These are phyloP conservation scores for Melastoma candidum DNA, from an alignment of 441 rosid genomes.

Conservation along the genomic window DNA sequence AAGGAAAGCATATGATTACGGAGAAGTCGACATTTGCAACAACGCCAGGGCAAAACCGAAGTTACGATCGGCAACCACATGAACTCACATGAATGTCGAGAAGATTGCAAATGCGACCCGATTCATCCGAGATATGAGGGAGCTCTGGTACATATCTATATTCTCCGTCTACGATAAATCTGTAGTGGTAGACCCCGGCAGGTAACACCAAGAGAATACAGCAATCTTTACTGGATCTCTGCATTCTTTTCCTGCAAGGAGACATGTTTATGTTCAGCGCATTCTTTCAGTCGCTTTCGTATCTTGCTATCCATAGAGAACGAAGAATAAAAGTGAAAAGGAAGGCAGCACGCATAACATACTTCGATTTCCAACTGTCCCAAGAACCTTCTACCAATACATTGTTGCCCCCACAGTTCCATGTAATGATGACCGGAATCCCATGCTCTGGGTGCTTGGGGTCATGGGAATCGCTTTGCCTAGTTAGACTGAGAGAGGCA, in stretches of 20 bases:
- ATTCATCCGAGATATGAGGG: slow-evolving; percentile 58
- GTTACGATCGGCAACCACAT: background rate
- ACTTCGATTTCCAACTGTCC: slow-evolving; percentile 89
- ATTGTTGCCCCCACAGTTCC: slow-evolving; percentile 82
- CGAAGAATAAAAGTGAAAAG: too few relatives aligned
- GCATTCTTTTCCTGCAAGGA: slow-evolving; percentile 56
- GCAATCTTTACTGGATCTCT: slow-evolving; percentile 74
- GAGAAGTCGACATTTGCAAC: background rate
- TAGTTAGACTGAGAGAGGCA: slow-evolving; percentile 30
- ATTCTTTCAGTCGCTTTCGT: too few relatives aligned
- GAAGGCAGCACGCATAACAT: background rate
- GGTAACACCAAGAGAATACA: slow-evolving; percentile 70
- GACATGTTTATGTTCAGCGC: slow-evolving; percentile 5
- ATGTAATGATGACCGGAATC: slow-evolving; percentile 66
- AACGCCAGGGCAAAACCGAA: background rate
- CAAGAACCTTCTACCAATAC: slow-evolving; percentile 89
- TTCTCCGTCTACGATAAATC: slow-evolving; percentile 80
- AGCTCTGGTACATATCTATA: slow-evolving; percentile 70
- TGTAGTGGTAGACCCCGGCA: slow-evolving; percentile 78
- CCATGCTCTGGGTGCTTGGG: slow-evolving; percentile 42
- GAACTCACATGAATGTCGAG: slow-evolving; percentile 62
- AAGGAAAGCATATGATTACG: background rate
- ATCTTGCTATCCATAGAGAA: too few relatives aligned
- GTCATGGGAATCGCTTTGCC: slow-evolving; percentile 41
- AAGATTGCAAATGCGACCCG: slow-evolving; percentile 61